These are phyloP conservation scores for Kwoniella sp. DNA, from an alignment of 768 basidiomycete species.

Conservation along the genomic window DNA sequence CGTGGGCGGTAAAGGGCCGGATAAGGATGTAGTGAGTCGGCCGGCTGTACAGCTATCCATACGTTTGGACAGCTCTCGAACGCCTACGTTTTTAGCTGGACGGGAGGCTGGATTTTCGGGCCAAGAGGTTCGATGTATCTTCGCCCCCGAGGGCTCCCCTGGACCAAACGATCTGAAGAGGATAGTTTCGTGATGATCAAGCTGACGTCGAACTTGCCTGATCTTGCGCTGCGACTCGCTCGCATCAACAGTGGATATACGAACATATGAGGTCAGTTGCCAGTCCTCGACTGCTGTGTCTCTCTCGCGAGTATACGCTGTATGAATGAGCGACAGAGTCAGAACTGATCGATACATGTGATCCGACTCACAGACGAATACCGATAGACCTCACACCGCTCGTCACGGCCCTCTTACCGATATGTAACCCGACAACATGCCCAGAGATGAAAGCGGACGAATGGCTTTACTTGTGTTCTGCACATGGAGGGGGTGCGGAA, in stretches of 20 bases:
- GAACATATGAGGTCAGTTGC: conserved; percentile 55
- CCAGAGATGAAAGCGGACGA: conserved; percentile 99
- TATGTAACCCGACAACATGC: conserved; percentile 78
- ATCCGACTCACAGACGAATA: conserved; percentile 43
- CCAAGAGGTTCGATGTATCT: no score
- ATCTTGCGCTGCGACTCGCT: neutral
- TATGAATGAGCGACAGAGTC: no score
- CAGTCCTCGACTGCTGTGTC: neutral
- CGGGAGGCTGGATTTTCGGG: no score
- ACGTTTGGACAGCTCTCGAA: no score
- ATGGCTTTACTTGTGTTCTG: conserved; percentile 95
- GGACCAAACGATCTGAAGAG: no score
- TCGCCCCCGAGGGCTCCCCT: no score
- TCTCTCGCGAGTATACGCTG: neutral
- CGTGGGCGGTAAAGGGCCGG: conserved; percentile 48
- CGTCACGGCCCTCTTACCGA: conserved; percentile 43
- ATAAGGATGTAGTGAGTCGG: conserved; percentile 60
- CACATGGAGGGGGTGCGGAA: conserved; percentile 64
- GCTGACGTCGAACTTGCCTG: neutral
- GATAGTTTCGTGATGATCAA: no score
- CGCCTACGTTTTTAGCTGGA: no score
- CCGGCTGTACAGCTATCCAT: neutral
- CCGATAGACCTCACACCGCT: conserved; percentile 56
- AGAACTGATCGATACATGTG: neutral
- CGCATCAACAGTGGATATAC: conserved; percentile 54